phyloP scores from a whole-genome alignment of 805 yeast species.

The Komagataella phaffii region DNA sequence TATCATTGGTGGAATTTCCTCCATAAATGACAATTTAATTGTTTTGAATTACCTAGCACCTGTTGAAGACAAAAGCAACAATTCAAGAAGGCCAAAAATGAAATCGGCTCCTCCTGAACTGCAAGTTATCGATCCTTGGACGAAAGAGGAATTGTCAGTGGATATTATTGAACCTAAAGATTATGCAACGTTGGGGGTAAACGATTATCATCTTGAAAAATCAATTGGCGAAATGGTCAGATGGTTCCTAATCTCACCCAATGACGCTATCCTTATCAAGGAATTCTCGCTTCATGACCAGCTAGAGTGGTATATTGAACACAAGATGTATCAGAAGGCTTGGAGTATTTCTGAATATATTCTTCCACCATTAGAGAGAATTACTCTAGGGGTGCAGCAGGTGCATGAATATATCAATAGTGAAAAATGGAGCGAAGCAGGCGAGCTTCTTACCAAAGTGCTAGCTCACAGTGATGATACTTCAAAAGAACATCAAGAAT shows the following conservation, averaged over 20 bases:
- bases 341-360: constrained; percentile 65
- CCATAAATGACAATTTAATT: constrained; percentile 58
- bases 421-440: constrained; percentile 44
- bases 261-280: constrained; percentile 67
- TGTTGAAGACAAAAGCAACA: constrained; percentile 5
- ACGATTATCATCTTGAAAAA: constrained; percentile 64
- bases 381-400: constrained; percentile 48
- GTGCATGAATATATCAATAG: constrained; percentile 26
- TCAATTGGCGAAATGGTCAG: constrained; percentile 24
- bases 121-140: constrained; percentile 45
- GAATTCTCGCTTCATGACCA: constrained; percentile 61
- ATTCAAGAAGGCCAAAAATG: not conserved
- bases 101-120: constrained; percentile 54
- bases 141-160: constrained; percentile 62
- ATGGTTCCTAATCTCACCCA: constrained; percentile 65
- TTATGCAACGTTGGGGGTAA: constrained; percentile 48
- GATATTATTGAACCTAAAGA: constrained; percentile 64
- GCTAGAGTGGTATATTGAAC: constrained; percentile 56
- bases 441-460: constrained; percentile 29
- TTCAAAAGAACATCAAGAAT: constrained; percentile 7
- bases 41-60: constrained; percentile 39
- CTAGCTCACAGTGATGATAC: constrained; percentile 14
- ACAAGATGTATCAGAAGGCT: constrained; percentile 45
- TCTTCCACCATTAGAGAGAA: constrained; percentile 32
- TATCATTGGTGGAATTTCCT: constrained; percentile 64